Conservation (phyloP, 2,329 filamentous ascomycete genomes). For the Zelopaecilomyces penicillatus region DNA sequence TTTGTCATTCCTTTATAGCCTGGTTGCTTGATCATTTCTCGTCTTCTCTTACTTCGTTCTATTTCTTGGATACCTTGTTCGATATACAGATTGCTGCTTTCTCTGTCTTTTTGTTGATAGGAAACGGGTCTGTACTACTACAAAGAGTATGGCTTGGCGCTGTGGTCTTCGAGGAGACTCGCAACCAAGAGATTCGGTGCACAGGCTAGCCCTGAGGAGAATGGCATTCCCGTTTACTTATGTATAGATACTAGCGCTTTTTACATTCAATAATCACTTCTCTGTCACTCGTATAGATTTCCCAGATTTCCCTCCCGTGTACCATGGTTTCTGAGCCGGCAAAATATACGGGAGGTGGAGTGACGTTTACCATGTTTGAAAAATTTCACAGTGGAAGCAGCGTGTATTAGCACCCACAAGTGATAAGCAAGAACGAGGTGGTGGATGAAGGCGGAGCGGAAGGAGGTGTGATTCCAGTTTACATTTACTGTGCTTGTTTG, state of each 20-base stretch:
- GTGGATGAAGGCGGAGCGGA: too few species aligned
- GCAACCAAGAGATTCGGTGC: too few species aligned
- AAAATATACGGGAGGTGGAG: too few species aligned
- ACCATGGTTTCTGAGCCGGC: too few species aligned
- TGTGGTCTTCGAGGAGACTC: neutral
- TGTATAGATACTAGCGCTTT: conserved; percentile 26
- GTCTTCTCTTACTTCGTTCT: conserved; percentile 15
- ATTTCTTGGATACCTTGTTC: conserved; percentile 52
- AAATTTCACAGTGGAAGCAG: too few species aligned
- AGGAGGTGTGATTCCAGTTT: too few species aligned
- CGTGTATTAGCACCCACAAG: too few species aligned
- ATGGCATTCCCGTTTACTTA: conserved; percentile 22
- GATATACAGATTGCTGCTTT: conserved; percentile 36
- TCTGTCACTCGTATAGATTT: conserved; percentile 10
- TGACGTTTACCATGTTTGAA: too few species aligned
- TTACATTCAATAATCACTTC: conserved; percentile 23
- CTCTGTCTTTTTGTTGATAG: neutral
- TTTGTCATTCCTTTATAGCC: conserved; percentile 15
- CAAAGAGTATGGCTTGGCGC: neutral
- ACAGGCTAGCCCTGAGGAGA: conserved; percentile 12
- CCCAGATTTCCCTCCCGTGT: too few species aligned
- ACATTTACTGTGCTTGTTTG: too few species aligned
- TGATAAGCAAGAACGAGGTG: too few species aligned
- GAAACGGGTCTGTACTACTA: neutral
- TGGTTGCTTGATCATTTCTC: conserved; percentile 14